phyloP scores from a whole-genome alignment of 2,329 filamentous ascomycete species.

The Fusarium veterinarium region DNA sequence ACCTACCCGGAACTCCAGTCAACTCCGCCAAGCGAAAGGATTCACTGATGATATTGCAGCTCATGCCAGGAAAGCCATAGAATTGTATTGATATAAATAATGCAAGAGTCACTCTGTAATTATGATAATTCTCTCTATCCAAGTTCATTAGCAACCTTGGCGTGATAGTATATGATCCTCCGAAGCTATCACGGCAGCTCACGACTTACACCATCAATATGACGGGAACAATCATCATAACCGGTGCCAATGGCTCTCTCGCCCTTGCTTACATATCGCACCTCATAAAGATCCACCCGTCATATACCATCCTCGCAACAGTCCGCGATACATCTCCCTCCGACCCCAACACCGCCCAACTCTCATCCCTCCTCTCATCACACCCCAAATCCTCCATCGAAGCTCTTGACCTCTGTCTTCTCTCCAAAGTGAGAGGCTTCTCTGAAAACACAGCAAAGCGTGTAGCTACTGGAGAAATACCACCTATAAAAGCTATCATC shows the following conservation, averaged over 20 bases:
- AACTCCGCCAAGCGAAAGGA: not conserved
- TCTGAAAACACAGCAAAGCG: not conserved
- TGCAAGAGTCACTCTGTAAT: too few species aligned
- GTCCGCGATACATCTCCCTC: constrained; percentile 47
- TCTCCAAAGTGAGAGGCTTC: constrained; percentile 16
- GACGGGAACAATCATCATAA: constrained; percentile 51
- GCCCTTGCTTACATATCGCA: constrained; percentile 25
- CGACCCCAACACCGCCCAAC: constrained; percentile 46
- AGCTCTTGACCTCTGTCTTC: constrained; percentile 23
- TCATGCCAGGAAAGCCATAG: not conserved
- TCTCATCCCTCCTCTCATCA: constrained; percentile 38
- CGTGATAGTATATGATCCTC: fast-evolving
- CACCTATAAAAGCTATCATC: constrained; percentile 30
- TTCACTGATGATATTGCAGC: not conserved
- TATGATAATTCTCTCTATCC: fast-evolving
- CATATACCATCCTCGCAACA: constrained; percentile 46
- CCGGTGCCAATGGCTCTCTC: constrained; percentile 53
- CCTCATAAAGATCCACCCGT: constrained; percentile 26
- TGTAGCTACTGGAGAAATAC: constrained; percentile 3
- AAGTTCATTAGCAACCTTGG: too few species aligned
- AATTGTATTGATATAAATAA: not conserved
- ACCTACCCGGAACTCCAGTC: constrained; percentile 11
- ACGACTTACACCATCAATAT: constrained; percentile 22
- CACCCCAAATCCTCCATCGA: constrained; percentile 10
- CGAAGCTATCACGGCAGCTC: fast-evolving